A percentile compares a stretch with the other conserved stretches of the same genome.
Conservation (phyloP, 345 rosid genomes). For the Lepidium africanum region DNA sequence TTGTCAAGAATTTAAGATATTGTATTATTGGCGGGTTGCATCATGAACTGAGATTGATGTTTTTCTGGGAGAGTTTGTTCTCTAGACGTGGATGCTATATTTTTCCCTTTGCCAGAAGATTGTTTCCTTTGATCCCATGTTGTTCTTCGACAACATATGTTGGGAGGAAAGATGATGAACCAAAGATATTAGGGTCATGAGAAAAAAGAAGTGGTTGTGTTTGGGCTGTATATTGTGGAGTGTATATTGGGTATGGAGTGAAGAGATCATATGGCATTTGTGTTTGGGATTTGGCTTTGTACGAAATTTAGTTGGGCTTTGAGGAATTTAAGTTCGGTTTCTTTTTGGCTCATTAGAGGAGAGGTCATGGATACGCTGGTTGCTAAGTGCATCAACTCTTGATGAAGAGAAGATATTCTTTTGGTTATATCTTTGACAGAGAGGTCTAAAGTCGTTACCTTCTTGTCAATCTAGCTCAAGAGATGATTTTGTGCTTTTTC, state of each 20-base stretch:
- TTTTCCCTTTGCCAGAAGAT: neutral
- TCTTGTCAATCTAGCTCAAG: too few species aligned
- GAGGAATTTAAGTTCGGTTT: too few species aligned
- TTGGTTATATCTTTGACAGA: too few species aligned
- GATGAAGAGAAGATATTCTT: too few species aligned
- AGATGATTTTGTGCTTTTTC: too few species aligned
- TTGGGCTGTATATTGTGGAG: neutral
- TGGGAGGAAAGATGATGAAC: neutral
- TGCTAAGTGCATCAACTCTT: too few species aligned
- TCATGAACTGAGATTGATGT: neutral
- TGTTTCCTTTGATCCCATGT: neutral
- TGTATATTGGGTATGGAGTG: neutral
- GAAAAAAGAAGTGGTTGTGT: neutral
- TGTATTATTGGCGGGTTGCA: neutral
- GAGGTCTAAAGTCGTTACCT: too few species aligned
- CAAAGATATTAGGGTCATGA: neutral
- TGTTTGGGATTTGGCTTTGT: neutral
- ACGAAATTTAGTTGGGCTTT: too few species aligned
- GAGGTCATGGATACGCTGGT: too few species aligned
- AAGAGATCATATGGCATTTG: neutral
- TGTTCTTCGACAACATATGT: neutral
- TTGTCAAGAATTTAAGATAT: too few species aligned
- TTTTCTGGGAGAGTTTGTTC: neutral
- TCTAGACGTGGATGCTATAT: neutral
- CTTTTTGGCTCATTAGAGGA: too few species aligned